These are phyloP conservation scores for Westerdykella sp. DNA, from an alignment of 2,329 filamentous ascomycete genomes.

Conservation along the genomic window DNA sequence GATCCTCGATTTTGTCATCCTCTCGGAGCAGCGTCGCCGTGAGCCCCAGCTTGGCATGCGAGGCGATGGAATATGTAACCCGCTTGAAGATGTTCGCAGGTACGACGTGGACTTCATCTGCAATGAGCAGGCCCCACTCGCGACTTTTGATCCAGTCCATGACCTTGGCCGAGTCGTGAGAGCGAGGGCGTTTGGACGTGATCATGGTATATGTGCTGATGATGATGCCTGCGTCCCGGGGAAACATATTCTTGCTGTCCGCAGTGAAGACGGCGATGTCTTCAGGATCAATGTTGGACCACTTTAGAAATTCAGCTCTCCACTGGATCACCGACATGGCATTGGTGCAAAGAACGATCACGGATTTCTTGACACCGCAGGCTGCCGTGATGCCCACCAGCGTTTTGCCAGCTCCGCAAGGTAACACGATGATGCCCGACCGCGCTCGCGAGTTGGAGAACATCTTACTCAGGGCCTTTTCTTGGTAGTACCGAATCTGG, in stretches of 20 bases:
- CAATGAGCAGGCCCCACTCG: slow-evolving; percentile 95
- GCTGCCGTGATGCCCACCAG: slow-evolving; percentile 96
- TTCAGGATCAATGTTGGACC: slow-evolving; percentile 95
- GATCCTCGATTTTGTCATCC: slow-evolving; percentile 95
- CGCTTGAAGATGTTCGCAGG: slow-evolving; percentile 94
- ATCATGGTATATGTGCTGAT: slow-evolving; percentile 99
- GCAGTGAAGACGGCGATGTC: slow-evolving; percentile 95
- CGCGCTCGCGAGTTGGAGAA: slow-evolving; percentile 97
- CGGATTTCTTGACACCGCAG: slow-evolving; percentile 94
- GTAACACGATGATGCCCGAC: slow-evolving; percentile 93
- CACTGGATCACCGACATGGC: slow-evolving; percentile 98
- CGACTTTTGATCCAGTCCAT: slow-evolving; percentile 86
- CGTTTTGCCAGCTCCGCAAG: slow-evolving; percentile 95
- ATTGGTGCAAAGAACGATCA: slow-evolving; percentile 91
- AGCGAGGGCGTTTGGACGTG: slow-evolving; percentile 79
- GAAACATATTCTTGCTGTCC: slow-evolving; percentile 80
- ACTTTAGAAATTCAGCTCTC: slow-evolving; percentile 93
- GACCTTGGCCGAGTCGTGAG: slow-evolving; percentile 92
- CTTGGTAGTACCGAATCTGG: slow-evolving; percentile 89
- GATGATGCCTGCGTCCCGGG: slow-evolving; percentile 87
- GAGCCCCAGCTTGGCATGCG: slow-evolving; percentile 88
- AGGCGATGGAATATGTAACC: slow-evolving; percentile 87
- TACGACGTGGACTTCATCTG: slow-evolving; percentile 97
- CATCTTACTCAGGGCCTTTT: slow-evolving; percentile 98
- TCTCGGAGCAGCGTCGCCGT: slow-evolving; percentile 92